Conservation (phyloP, 257 asterid species). For the Solanum etuberosum region DNA sequence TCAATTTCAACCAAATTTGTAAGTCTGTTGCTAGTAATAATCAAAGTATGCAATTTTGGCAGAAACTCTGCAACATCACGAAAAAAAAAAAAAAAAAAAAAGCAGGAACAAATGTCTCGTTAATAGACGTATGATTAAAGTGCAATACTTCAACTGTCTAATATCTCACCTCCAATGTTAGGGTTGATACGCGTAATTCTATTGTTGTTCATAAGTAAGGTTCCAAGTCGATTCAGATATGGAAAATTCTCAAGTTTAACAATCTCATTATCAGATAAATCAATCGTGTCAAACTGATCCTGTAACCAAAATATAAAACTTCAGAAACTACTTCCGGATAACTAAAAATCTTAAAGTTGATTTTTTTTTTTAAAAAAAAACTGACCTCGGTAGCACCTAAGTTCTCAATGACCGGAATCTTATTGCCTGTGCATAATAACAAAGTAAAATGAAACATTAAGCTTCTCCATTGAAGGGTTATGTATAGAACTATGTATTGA, state of each 20-base stretch:
- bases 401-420: conserved; percentile 87
- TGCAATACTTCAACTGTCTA: not conserved
- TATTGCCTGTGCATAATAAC: conserved; percentile 47
- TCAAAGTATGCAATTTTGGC: conserved; percentile 88
- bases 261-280: conserved; percentile 95
- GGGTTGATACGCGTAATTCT: conserved; percentile 95
- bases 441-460: not conserved
- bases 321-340: not conserved
- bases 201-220: conserved; percentile 80
- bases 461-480: not conserved
- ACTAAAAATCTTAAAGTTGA: not conserved
- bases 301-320: conserved; percentile 8
- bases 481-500: not conserved
- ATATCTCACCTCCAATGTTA: conserved; percentile 67
- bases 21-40: conserved; percentile 86
- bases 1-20: conserved; percentile 90
- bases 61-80: conserved; percentile 49
- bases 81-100: not conserved
- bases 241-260: conserved; percentile 97
- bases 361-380: not conserved
- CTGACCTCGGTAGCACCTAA: conserved; percentile 95
- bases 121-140: not conserved
- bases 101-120: not conserved
- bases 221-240: conserved; percentile 67
- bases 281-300: conserved; percentile 98